Conservation (phyloP, 495 filamentous ascomycete species). For the Echria macrotheca region DNA sequence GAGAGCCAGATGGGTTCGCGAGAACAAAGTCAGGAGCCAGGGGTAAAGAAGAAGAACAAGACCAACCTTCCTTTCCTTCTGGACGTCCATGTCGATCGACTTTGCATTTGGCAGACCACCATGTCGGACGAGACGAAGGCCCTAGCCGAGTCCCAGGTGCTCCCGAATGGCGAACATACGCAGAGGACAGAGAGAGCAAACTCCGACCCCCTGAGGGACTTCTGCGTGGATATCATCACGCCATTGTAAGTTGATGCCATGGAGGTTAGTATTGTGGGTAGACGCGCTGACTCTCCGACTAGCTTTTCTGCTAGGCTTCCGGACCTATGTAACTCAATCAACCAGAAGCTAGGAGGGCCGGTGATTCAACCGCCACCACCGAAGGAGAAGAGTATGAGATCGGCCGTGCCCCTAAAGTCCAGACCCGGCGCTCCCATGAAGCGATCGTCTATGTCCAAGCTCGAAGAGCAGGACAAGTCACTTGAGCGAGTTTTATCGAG, state of each 20-base stretch:
- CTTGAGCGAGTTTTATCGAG: conserved; percentile 70
- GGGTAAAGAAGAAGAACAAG: conserved; percentile 35
- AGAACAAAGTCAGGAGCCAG: conserved; percentile 20
- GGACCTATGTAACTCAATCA: conserved; percentile 70
- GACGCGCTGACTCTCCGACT: conserved; percentile 16
- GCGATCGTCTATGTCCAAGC: conserved; percentile 41
- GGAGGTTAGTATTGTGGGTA: neutral
- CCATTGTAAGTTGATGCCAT: conserved; percentile 66
- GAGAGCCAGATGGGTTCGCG: conserved; percentile 19
- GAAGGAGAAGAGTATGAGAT: conserved; percentile 45
- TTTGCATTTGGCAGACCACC: conserved; percentile 96
- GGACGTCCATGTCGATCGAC: conserved; percentile 79
- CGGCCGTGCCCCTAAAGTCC: conserved; percentile 26
- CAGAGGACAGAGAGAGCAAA: conserved; percentile 26
- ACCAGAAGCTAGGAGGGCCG: conserved; percentile 80
- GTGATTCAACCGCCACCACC: conserved; percentile 57
- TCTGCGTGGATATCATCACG: conserved; percentile 87
- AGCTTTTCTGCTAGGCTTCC: conserved; percentile 78
- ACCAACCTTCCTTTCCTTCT: conserved; percentile 53
- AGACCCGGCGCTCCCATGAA: conserved; percentile 54
- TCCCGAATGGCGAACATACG: conserved; percentile 23
- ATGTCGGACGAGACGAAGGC: conserved; percentile 50
- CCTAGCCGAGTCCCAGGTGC: conserved; percentile 43
- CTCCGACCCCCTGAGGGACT: conserved; percentile 50
- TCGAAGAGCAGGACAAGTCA: conserved; percentile 53